Evolutionary conservation across 495 filamentous ascomycete species (phyloP).

Genomic region (Beverwykella pulmonaria): DNA sequence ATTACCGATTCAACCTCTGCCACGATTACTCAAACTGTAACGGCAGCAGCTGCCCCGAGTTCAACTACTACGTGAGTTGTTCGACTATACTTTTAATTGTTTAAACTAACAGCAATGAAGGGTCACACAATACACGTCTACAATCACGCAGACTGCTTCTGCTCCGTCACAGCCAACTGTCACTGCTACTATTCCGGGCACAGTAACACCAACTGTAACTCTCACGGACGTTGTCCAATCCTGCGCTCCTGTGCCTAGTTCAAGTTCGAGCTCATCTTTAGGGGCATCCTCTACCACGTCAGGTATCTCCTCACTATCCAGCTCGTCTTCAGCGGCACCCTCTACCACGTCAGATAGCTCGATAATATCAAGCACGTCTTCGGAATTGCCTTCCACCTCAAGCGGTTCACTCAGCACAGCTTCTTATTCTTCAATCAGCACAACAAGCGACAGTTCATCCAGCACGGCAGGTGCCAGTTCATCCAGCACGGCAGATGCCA

Average conservation of each 20-base stretch:
- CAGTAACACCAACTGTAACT: not conserved
- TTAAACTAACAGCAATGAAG: not conserved
- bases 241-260: not conserved
- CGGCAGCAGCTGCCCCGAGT: not conserved
- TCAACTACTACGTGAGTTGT: constrained; percentile 23
- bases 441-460: too few relatives aligned
- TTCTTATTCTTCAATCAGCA: too few relatives aligned
- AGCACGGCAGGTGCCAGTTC: too few relatives aligned
- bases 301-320: not conserved
- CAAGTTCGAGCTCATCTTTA: too few relatives aligned
- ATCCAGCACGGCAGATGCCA: too few relatives aligned
- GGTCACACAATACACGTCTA: constrained; percentile 14
- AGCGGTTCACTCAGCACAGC: too few relatives aligned
- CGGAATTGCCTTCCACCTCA: too few relatives aligned
- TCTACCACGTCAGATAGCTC: not conserved
- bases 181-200: not conserved
- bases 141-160: constrained; percentile 8
- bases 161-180: not conserved
- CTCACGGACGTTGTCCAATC: constrained; percentile 7
- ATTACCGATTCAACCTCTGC: constrained; percentile 4
- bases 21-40: constrained; percentile 1
- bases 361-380: too few relatives aligned
- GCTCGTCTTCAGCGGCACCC: not conserved
- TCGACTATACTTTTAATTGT: not conserved
- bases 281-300: not conserved